phyloP scores from a whole-genome alignment of 192 early-diverging fungal genomes.

The Coemansia aciculifera region DNA sequence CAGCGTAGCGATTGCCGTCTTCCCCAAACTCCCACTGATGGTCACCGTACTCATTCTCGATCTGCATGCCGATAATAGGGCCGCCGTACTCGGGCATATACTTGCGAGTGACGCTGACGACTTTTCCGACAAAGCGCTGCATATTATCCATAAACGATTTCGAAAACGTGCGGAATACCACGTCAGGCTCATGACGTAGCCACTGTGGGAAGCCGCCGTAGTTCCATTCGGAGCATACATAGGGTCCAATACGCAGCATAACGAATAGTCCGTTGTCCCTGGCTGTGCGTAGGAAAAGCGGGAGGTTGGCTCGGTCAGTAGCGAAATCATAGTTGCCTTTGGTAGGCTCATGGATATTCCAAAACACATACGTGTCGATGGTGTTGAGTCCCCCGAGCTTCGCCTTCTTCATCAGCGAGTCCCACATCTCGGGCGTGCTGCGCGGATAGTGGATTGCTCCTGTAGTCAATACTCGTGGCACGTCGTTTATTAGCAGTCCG shows the following conservation, averaged over 20 bases:
- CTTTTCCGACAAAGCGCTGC: slow-evolving; percentile 52
- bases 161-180: slow-evolving; percentile 57
- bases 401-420: slow-evolving; percentile 53
- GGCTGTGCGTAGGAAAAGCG: slow-evolving; percentile 55
- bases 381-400: slow-evolving; percentile 59
- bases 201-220: slow-evolving; percentile 64
- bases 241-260: slow-evolving; percentile 63
- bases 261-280: slow-evolving; percentile 56
- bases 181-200: slow-evolving; percentile 55
- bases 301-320: slow-evolving; percentile 57
- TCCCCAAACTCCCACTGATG: slow-evolving; percentile 34
- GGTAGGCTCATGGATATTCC: slow-evolving; percentile 63
- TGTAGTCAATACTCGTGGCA: slow-evolving; percentile 40
- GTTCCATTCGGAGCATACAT: slow-evolving; percentile 64
- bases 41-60: slow-evolving; percentile 66
- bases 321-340: slow-evolving; percentile 60
- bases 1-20: slow-evolving; percentile 39
- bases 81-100: slow-evolving; percentile 60
- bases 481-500: slow-evolving; percentile 43
- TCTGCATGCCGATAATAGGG: slow-evolving; percentile 62
- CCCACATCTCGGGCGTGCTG: slow-evolving; percentile 61
- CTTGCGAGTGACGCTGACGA: slow-evolving; percentile 35
- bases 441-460: slow-evolving; percentile 66
- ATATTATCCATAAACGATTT: slow-evolving; percentile 50
- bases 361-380: slow-evolving; percentile 69